Evolutionary conservation across 140 eudicot species (phyloP), one percentile per base, ranked within the genome.

Genomic region (Ambrosia hybrid): DNA sequence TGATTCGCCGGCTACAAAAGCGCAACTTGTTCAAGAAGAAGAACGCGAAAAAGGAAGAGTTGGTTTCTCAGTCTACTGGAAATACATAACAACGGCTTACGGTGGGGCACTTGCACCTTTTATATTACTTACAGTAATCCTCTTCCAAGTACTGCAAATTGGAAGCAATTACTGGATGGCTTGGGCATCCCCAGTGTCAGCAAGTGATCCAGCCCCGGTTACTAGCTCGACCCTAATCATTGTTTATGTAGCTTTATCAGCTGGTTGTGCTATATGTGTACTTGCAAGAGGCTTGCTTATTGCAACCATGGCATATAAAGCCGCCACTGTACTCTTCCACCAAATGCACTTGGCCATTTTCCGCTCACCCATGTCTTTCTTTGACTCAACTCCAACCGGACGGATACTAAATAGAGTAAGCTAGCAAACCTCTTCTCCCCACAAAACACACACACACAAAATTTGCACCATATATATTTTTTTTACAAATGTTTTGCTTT

Each of bases 111-210:
- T 90, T 36, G 88, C 75, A 45, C 97, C 96, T 5, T 74, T 93
- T 13, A 77, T 87, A 75, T 56, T 93, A 78, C 61, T 90, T 43
- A 81, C 91, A 56, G 96, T 85, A 57, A 33, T 84, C 67, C 56
- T 81, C 5, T 93, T 90, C 67, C 91, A 87, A 67, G 0, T 75
- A 46, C 88, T 87, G 68, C 93, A 89, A 49, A 85, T 90, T 33
- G 87, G 84, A 72, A 82, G 98, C 83, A 87, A 90, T 83, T 93
- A 90, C 58, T 93, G 97, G 98, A 85, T 93, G 96, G 94, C 96
- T 55, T 85, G 86, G 98, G 96, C 93, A 33, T 81, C 95, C 33
- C 87, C 97, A 11, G 82, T 78, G 26, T 84, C 89, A 4, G 30
- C 79, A 57, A 80, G 77, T 68, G 81, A 56, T 36, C 65, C 56